Conservation (phyloP, 768 basidiomycete genomes). For the Tubosaeta sp. region DNA sequence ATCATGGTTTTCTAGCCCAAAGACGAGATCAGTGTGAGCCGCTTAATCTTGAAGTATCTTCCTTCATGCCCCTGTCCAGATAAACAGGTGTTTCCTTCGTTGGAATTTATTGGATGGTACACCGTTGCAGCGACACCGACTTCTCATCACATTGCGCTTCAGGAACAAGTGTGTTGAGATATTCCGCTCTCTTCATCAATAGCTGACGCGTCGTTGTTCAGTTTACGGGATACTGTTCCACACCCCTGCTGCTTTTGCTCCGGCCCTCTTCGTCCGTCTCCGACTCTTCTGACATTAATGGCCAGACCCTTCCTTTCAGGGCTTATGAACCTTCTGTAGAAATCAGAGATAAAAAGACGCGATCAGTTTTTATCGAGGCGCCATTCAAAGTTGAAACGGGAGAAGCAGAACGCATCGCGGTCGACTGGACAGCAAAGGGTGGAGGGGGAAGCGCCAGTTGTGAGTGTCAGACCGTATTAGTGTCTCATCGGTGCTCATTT, state of each 20-base stretch:
- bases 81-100: constrained; percentile 96
- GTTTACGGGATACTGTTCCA: constrained; percentile 84
- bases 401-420: constrained; percentile 97
- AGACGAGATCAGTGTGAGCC: constrained; percentile 82
- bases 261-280: constrained; percentile 50
- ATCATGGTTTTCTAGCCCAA: constrained; percentile 77
- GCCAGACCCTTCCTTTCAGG: constrained; percentile 81
- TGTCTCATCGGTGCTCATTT: background rate
- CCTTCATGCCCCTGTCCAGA: constrained; percentile 44
- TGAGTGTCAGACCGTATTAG: constrained; percentile 36
- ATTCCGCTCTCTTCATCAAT: background rate
- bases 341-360: constrained; percentile 71
- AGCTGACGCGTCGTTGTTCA: constrained; percentile 28
- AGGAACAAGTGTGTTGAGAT: constrained; percentile 63
- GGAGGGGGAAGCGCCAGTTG: constrained; percentile 78
- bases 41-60: background rate
- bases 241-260: constrained; percentile 80
- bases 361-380: constrained; percentile 79
- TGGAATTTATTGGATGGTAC: constrained; percentile 99
- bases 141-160: constrained; percentile 71
- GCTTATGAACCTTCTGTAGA: constrained; percentile 93
- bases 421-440: constrained; percentile 90
- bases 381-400: constrained; percentile 92
- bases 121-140: constrained; percentile 76
- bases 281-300: constrained; percentile 47